These are phyloP conservation scores for Komagataella ulmi DNA, from an alignment of 805 yeast species.

Conservation along the genomic window DNA sequence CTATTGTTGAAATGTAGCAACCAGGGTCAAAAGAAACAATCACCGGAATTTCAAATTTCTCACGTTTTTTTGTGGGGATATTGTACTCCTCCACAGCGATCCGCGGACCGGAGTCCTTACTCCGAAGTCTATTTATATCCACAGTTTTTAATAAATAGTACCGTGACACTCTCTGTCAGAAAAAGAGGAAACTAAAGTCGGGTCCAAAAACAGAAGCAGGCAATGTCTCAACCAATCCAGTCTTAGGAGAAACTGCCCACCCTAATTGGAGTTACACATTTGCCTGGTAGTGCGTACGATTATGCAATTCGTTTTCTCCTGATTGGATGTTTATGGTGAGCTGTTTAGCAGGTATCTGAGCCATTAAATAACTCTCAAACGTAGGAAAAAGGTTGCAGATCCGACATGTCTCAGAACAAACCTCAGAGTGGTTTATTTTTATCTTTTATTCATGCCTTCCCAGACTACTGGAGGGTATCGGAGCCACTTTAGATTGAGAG, in stretches of 20 bases:
- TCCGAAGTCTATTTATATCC: not conserved
- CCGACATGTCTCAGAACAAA: too few species aligned
- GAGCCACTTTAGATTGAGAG: not conserved
- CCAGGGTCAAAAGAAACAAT: not conserved
- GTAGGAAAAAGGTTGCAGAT: conserved; percentile 38
- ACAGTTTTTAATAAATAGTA: not conserved
- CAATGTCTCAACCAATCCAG: not conserved
- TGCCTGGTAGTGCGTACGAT: not conserved
- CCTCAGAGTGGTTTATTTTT: not conserved
- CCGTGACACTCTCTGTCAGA: not conserved
- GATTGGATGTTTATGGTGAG: not conserved
- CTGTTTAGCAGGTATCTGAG: conserved; percentile 34
- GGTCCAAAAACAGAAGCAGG: too few species aligned
- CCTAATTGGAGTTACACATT: not conserved
- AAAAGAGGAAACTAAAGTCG: too few species aligned
- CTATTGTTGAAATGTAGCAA: not conserved
- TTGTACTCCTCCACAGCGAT: not conserved
- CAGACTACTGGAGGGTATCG: not conserved
- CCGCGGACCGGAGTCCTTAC: not conserved
- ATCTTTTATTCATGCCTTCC: not conserved
- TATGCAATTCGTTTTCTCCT: not conserved
- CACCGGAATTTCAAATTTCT: not conserved
- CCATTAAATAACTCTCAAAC: conserved; percentile 49
- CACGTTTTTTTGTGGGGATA: not conserved
- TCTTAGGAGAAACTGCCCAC: not conserved